Evolutionary conservation across 2,329 filamentous ascomycete genomes (phyloP).

Genomic region (Pseudogymnoascus sp.): DNA sequence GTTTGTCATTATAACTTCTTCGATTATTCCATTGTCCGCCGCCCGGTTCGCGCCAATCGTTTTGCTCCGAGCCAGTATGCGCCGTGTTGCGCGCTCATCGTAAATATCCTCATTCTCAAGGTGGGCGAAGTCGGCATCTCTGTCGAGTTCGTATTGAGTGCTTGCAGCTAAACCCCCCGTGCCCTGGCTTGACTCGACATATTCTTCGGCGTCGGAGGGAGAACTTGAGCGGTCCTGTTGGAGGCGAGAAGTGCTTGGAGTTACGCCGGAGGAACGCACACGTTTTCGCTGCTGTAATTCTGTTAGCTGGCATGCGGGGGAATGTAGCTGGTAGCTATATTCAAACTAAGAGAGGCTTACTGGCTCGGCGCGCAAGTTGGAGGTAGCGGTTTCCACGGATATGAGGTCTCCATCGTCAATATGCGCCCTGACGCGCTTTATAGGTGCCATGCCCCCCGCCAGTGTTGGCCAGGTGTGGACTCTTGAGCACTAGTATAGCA

Average conservation of each 20-base stretch:
- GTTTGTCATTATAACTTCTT: conserved; percentile 79
- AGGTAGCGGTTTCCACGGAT: not conserved
- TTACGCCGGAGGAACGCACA: not conserved
- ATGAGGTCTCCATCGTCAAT: not conserved
- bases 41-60: conserved; percentile 62
- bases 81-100: conserved; percentile 60
- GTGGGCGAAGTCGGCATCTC: conserved; percentile 55
- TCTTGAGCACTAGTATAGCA: not conserved
- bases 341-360: not conserved
- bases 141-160: conserved; percentile 57
- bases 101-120: conserved; percentile 51
- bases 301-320: not conserved
- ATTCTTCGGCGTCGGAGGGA: conserved; percentile 26
- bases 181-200: conserved; percentile 16
- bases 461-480: not conserved
- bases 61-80: conserved; percentile 43
- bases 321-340: not conserved
- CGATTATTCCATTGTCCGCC: conserved; percentile 79
- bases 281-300: conserved; percentile 1
- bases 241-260: not conserved
- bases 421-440: conserved; percentile 4
- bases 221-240: conserved; percentile 14
- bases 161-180: conserved; percentile 28
- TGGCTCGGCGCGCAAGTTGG: not conserved
- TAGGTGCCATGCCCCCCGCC: not conserved